Percentiles rank a stretch among this genome's conserved stretches.
phyloP scores from a whole-genome alignment of 371 early-diverging fungal species.

The Syncephalastrum contaminatum region DNA sequence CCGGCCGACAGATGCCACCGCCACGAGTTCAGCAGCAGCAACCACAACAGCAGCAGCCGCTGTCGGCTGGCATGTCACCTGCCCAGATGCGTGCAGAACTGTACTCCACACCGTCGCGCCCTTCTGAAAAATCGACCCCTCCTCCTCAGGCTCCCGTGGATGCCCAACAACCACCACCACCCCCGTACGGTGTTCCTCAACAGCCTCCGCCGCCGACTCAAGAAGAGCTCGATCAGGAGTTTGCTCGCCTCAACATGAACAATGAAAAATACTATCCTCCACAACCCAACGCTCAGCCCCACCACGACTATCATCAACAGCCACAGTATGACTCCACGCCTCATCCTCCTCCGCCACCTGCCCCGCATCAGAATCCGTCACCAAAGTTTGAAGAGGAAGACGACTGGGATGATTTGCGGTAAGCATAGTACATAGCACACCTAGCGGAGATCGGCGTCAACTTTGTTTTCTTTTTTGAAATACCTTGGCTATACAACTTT shows the following conservation, averaged over 20 bases:
- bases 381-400: conserved; percentile 15
- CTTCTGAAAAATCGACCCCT: conserved; percentile 15
- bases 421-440: neutral
- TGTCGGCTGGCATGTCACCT: conserved; percentile 22
- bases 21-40: neutral
- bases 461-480: no score
- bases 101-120: conserved; percentile 13
- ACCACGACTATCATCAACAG: no score
- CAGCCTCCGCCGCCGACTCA: conserved; percentile 2
- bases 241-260: conserved; percentile 10
- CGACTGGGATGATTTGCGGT: conserved; percentile 20
- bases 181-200: neutral
- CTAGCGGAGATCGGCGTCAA: no score
- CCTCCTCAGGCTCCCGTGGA: neutral
- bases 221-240: conserved; percentile 15
- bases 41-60: neutral
- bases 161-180: conserved; percentile 6
- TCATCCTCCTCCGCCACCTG: neutral
- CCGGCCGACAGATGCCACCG: neutral
- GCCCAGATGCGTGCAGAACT: conserved; percentile 27
- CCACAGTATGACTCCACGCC: no score
- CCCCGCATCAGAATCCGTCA: conserved; percentile 2
- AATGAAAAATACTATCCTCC: conserved; percentile 3
- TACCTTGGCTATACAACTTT: no score
- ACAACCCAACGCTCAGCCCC: no score